phyloP scores from a whole-genome alignment of 2,329 filamentous ascomycete genomes.

The Fusarium sp. region DNA sequence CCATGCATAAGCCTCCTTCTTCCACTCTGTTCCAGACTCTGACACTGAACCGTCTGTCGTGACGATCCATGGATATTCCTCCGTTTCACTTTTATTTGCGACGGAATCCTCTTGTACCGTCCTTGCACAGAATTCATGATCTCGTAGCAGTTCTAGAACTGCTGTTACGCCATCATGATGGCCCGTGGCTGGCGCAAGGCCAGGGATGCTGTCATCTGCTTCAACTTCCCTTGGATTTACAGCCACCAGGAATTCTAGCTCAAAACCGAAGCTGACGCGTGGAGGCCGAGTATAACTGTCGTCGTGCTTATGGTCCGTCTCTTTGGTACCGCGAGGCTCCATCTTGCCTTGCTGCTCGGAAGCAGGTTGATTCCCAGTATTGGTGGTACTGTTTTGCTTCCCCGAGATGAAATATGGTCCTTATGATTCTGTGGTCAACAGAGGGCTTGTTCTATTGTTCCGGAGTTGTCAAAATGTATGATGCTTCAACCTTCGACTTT shows the following conservation, averaged over 20 bases:
- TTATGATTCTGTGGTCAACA: background rate
- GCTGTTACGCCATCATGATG: background rate
- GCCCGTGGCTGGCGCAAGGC: background rate
- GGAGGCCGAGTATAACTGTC: constrained; percentile 26
- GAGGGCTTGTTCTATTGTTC: background rate
- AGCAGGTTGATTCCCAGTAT: background rate
- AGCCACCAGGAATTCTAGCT: constrained; percentile 34
- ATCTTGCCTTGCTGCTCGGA: constrained; percentile 2
- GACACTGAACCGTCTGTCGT: background rate
- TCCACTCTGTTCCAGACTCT: background rate
- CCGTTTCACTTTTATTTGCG: background rate
- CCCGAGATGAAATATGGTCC: background rate
- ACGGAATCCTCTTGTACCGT: background rate
- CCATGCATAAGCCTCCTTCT: constrained; percentile 29
- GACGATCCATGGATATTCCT: constrained; percentile 16
- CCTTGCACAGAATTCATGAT: background rate
- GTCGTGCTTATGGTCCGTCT: background rate
- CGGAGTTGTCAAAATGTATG: background rate
- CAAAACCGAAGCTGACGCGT: constrained; percentile 35
- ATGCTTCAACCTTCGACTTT: background rate
- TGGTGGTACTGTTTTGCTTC: background rate
- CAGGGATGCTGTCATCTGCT: constrained; percentile 5
- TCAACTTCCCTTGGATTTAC: background rate
- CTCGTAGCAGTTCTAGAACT: background rate
- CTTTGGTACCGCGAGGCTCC: background rate